Conservation (phyloP, 768 basidiomycete genomes). For the Suillus variegatus region DNA sequence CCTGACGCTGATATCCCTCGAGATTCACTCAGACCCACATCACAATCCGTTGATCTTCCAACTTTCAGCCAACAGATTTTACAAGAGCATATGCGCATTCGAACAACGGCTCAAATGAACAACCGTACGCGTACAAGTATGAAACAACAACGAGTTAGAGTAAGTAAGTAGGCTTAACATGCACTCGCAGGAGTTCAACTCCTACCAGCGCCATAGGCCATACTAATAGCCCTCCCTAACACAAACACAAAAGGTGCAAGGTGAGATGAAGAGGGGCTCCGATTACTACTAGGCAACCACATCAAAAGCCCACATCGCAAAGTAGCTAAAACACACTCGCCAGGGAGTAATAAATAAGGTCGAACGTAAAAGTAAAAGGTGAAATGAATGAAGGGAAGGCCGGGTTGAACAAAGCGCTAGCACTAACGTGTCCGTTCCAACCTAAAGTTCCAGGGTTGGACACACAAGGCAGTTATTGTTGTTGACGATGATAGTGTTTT, state of each 20-base stretch:
- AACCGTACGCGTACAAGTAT: conserved; percentile 7
- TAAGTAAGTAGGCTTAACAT: background rate
- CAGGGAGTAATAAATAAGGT: conserved; percentile 4
- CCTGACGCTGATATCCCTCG: background rate
- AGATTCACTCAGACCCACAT: background rate
- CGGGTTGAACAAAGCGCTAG: conserved; percentile 9
- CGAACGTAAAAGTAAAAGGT: conserved; percentile 6
- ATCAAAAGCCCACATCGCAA: background rate
- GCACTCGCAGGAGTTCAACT: background rate
- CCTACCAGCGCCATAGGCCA: background rate
- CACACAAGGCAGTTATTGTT: conserved; percentile 2
- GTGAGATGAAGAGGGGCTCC: background rate
- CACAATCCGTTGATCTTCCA: background rate
- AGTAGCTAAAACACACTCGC: conserved; percentile 2
- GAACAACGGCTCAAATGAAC: background rate
- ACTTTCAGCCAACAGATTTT: background rate
- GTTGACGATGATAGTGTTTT: background rate
- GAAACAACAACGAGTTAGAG: background rate
- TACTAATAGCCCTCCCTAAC: background rate
- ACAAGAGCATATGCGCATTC: background rate
- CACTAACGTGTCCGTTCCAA: conserved; percentile 14
- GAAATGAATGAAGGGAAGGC: conserved; percentile 8
- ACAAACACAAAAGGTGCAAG: background rate
- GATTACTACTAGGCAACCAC: background rate
- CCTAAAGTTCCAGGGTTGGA: conserved; percentile 7